Evolutionary conservation across 257 asterid genomes (phyloP).

Genomic region (Lycium ferocissimum): DNA sequence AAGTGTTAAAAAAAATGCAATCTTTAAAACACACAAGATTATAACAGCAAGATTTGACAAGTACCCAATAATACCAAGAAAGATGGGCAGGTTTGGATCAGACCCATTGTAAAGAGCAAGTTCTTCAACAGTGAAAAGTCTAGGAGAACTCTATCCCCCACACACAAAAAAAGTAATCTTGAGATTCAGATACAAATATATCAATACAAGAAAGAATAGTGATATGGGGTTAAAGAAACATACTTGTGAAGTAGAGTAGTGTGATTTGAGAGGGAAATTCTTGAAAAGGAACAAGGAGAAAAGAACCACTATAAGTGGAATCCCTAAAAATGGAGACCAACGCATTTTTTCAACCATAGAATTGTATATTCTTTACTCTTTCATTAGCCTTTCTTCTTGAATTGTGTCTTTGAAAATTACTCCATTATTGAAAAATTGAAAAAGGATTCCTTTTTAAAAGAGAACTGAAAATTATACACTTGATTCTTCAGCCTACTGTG

Average conservation of each 20-base stretch:
- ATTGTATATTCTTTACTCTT: neutral
- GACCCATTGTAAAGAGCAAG: conserved; percentile 77
- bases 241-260: conserved; percentile 32
- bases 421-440: too few relatives aligned
- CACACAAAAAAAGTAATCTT: conserved; percentile 1
- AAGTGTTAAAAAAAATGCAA: neutral
- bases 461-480: too few relatives aligned
- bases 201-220: neutral
- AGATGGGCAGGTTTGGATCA: conserved; percentile 69
- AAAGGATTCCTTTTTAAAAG: too few relatives aligned
- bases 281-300: conserved; percentile 58
- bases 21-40: neutral
- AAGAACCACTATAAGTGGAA: conserved; percentile 63
- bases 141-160: conserved; percentile 39
- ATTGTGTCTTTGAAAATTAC: neutral
- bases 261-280: conserved; percentile 42
- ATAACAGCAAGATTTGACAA: neutral
- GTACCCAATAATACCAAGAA: conserved; percentile 84
- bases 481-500: too few relatives aligned
- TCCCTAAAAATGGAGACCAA: conserved; percentile 67
- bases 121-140: conserved; percentile 63
- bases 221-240: neutral
- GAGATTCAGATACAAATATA: conserved; percentile 37
- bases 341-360: conserved; percentile 45
- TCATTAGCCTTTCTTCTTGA: neutral